These are phyloP conservation scores for Crotalaria pallida DNA, from an alignment of 306 rosid genomes.

Conservation along the genomic window DNA sequence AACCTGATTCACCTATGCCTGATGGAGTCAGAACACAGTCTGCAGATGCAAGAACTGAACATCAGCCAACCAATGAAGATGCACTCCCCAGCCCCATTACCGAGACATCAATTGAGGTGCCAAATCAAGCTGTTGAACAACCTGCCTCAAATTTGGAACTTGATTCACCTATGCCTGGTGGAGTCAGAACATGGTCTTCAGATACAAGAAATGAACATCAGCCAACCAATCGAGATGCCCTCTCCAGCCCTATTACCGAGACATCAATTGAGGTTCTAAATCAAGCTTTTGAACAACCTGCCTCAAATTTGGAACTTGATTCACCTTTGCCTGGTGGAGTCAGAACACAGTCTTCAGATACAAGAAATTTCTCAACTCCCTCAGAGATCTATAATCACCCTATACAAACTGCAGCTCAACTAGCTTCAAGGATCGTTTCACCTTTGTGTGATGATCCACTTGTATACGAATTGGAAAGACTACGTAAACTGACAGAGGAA, in stretches of 20 bases:
- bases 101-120: too few species aligned
- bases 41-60: too few species aligned
- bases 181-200: too few species aligned
- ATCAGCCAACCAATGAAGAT: too few species aligned
- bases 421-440: constrained; percentile 23
- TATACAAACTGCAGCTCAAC: constrained; percentile 32
- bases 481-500: constrained; percentile 35
- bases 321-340: constrained; percentile 18
- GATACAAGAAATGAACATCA: too few species aligned
- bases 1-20: constrained; percentile 3
- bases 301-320: constrained; percentile 21
- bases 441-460: constrained; percentile 47
- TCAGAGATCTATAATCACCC: constrained; percentile 37
- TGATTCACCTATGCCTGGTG: background rate
- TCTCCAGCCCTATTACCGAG: too few species aligned
- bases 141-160: constrained; percentile 15
- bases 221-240: too few species aligned
- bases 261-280: too few species aligned
- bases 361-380: constrained; percentile 31
- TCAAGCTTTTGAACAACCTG: constrained; percentile 14
- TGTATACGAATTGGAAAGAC: constrained; percentile 50
- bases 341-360: constrained; percentile 21
- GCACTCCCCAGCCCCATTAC: too few species aligned
- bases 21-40: too few species aligned
- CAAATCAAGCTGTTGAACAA: constrained; percentile 11